Evolutionary conservation across 2,329 filamentous ascomycete genomes (phyloP).

Genomic region (Emericellopsis atlantica): DNA sequence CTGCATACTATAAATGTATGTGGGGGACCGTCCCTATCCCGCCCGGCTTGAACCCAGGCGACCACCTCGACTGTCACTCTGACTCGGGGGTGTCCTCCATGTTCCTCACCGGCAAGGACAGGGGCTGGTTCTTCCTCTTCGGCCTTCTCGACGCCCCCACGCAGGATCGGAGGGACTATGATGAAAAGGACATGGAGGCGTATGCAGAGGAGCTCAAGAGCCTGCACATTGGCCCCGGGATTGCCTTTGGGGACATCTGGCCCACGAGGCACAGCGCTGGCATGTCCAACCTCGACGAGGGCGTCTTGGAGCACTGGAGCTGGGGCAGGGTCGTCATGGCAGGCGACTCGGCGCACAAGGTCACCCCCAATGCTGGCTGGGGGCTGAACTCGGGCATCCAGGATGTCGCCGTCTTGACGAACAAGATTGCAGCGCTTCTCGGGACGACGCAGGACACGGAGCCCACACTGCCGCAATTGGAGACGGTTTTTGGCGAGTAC

Average conservation of each 20-base stretch:
- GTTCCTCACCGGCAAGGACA: slow-evolving; percentile 10
- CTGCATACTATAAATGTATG: slow-evolving; percentile 1
- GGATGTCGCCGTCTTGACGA: slow-evolving; percentile 11
- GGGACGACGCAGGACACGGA: background rate
- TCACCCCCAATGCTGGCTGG: slow-evolving; percentile 14
- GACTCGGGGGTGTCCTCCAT: slow-evolving; percentile 10
- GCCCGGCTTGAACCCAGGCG: slow-evolving; percentile 2
- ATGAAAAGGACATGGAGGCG: slow-evolving; percentile 13
- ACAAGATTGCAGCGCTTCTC: slow-evolving; percentile 9
- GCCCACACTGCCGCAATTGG: background rate
- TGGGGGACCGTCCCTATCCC: slow-evolving; percentile 1
- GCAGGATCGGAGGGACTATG: slow-evolving; percentile 12
- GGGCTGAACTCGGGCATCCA: slow-evolving; percentile 16
- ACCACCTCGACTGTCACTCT: slow-evolving; percentile 11
- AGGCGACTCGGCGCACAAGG: slow-evolving; percentile 17
- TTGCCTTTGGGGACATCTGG: slow-evolving; percentile 14
- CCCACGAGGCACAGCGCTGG: slow-evolving; percentile 4
- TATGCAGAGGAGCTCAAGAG: slow-evolving; percentile 11
- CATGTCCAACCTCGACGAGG: slow-evolving; percentile 14
- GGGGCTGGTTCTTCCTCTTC: slow-evolving; percentile 13
- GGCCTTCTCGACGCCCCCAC: slow-evolving; percentile 12
- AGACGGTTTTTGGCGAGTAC: slow-evolving; percentile 2
- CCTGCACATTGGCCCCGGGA: slow-evolving; percentile 10
- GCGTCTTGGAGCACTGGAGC: slow-evolving; percentile 14
- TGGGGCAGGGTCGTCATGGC: slow-evolving; percentile 12